Percentiles rank a stretch among this genome's conserved stretches.
These are phyloP conservation scores for Ananas comosus DNA, from an alignment of 176 grass and related monocot genomes.

Conservation along the genomic window DNA sequence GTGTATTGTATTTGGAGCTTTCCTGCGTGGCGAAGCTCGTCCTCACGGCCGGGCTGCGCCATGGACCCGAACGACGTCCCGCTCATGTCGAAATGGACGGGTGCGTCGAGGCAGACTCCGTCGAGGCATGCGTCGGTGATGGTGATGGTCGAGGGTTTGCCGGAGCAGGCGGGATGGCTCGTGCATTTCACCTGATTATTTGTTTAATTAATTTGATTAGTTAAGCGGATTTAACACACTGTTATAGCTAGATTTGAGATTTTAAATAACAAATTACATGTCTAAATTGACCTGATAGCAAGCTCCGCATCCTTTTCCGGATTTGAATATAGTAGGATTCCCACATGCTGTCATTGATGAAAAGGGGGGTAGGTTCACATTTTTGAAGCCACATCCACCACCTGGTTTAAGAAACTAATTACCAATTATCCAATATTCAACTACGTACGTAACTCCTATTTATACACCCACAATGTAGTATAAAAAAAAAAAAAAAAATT, in stretches of 20 bases:
- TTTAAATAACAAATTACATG: neutral
- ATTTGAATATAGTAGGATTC: slow-evolving; percentile 73
- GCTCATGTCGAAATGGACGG: slow-evolving; percentile 78
- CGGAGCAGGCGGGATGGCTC: slow-evolving; percentile 44
- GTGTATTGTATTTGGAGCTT: slow-evolving; percentile 74
- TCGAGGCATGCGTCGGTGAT: slow-evolving; percentile 82
- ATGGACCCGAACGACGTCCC: slow-evolving; percentile 73
- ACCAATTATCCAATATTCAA: neutral
- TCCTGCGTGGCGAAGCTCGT: slow-evolving; percentile 76
- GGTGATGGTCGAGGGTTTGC: slow-evolving; percentile 43
- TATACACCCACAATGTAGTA: neutral
- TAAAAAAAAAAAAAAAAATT: too few relatives aligned
- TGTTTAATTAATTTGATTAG: neutral
- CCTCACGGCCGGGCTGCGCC: slow-evolving; percentile 47
- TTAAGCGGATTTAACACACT: too few relatives aligned
- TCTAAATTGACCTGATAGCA: slow-evolving; percentile 52
- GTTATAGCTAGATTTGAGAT: neutral
- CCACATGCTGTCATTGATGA: slow-evolving; percentile 67
- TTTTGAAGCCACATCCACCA: slow-evolving; percentile 82
- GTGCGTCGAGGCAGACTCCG: slow-evolving; percentile 32
- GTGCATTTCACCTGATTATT: slow-evolving; percentile 45
- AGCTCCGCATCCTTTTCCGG: slow-evolving; percentile 76
- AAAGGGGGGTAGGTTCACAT: slow-evolving; percentile 62
- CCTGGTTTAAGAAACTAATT: slow-evolving; percentile 24
- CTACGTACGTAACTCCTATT: neutral